Evolutionary conservation across 2,329 filamentous ascomycete species (phyloP).

Genomic region (Aspergillus brunneoviolaceus): DNA sequence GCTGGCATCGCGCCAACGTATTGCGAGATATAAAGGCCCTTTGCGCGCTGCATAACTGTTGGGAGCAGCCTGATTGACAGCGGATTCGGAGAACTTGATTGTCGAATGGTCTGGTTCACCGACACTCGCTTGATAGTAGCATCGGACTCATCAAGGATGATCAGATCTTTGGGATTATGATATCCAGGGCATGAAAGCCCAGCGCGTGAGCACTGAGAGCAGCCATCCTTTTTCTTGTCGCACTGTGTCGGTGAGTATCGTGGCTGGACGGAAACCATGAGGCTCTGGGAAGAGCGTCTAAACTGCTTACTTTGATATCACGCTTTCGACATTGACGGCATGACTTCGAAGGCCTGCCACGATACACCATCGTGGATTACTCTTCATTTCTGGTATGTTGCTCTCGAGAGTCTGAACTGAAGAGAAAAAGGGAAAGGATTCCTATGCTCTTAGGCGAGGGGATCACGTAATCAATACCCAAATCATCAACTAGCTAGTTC

Average conservation of each 20-base stretch:
- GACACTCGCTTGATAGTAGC: background rate
- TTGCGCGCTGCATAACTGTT: background rate
- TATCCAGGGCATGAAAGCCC: background rate
- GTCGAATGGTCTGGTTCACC: background rate
- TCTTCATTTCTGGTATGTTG: no score
- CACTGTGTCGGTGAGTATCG: background rate
- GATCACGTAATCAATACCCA: no score
- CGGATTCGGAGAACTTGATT: background rate
- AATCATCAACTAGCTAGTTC: no score
- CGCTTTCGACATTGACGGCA: conserved; percentile 7
- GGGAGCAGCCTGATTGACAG: background rate
- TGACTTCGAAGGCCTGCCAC: conserved; percentile 7
- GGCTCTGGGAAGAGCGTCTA: background rate
- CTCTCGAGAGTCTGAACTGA: no score
- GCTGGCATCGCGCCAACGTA: background rate
- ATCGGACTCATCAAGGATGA: conserved; percentile 4
- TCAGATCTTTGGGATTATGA: background rate
- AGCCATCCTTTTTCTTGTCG: conserved; percentile 3
- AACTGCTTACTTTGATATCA: conserved; percentile 5
- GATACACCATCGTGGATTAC: background rate
- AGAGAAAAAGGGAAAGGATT: no score
- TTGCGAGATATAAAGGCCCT: conserved; percentile 6
- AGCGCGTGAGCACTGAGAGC: conserved; percentile 7
- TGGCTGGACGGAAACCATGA: background rate
- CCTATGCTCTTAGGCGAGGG: no score